phyloP scores from a whole-genome alignment of 768 basidiomycete genomes.

The Tylopilus rubrobrunneus region DNA sequence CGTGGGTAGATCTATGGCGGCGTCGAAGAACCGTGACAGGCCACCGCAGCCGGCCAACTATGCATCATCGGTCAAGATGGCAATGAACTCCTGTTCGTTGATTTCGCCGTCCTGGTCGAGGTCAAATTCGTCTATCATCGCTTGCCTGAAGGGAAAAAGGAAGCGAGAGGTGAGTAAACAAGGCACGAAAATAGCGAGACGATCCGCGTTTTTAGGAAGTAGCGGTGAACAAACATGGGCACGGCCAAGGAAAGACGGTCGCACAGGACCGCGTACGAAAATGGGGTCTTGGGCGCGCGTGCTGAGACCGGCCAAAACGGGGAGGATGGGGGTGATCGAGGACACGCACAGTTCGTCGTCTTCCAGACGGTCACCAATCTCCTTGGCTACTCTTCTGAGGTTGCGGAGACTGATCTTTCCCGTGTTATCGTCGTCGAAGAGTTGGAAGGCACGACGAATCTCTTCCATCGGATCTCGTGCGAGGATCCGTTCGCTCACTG shows the following conservation, averaged over 20 bases:
- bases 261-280: conserved; percentile 25
- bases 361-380: conserved; percentile 91
- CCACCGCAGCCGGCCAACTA: conserved; percentile 27
- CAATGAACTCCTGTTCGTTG: conserved; percentile 92
- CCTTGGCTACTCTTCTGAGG: conserved; percentile 89
- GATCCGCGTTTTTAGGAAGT: conserved; percentile 14
- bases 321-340: conserved; percentile 3
- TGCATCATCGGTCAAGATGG: conserved; percentile 94
- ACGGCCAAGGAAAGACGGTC: conserved; percentile 14
- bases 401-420: conserved; percentile 93
- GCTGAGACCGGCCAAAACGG: conserved; percentile 23
- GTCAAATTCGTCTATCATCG: conserved; percentile 99
- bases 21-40: not conserved
- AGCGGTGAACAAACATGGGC: conserved; percentile 25
- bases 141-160: conserved; percentile 62
- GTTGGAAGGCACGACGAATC: conserved; percentile 90
- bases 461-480: conserved; percentile 96
- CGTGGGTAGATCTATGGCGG: conserved; percentile 3
- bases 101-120: conserved; percentile 98
- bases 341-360: conserved; percentile 90
- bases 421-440: conserved; percentile 95
- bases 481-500: conserved; percentile 93
- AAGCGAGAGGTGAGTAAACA: conserved; percentile 31
- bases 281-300: conserved; percentile 26
- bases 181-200: conserved; percentile 13